Evolutionary conservation across 495 filamentous ascomycete species (phyloP).

Genomic region (Penicillium lagena): DNA sequence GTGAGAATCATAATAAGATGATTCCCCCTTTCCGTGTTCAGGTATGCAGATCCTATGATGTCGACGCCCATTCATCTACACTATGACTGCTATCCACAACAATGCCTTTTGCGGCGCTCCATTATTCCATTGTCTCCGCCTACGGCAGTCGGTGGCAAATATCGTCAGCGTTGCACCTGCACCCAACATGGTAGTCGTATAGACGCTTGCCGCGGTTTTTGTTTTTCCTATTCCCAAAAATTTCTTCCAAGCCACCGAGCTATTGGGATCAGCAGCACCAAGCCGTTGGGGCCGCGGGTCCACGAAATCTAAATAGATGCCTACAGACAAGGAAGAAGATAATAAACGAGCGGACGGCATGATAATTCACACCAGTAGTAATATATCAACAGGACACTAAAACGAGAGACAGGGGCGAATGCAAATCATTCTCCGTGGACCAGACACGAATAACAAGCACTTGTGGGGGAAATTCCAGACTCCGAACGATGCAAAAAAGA

Average conservation of each 20-base stretch:
- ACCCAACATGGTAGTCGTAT: no score
- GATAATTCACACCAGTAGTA: slow-evolving; percentile 7
- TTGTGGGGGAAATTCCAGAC: slow-evolving; percentile 13
- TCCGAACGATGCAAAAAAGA: slow-evolving; percentile 20
- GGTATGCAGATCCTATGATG: slow-evolving; percentile 25
- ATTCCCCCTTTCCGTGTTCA: slow-evolving; percentile 1
- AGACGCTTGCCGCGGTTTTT: no score
- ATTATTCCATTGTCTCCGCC: neutral
- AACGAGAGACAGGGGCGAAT: neutral
- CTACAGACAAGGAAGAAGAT: no score
- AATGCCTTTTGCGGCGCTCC: no score
- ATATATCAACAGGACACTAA: neutral
- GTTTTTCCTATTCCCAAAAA: no score
- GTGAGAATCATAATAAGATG: neutral
- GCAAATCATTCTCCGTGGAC: slow-evolving; percentile 4
- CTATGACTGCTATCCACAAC: no score
- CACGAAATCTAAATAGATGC: no score
- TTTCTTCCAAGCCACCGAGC: no score
- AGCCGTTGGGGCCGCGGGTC: neutral
- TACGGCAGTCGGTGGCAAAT: neutral
- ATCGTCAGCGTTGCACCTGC: no score
- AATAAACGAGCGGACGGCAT: slow-evolving; percentile 11
- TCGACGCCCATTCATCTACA: slow-evolving; percentile 2
- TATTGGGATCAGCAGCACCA: slow-evolving; percentile 5
- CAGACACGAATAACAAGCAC: slow-evolving; percentile 6